Base-by-base conservation (phyloP, 768 basidiomycete species). In the Lactarius sanguifluus region DNA sequence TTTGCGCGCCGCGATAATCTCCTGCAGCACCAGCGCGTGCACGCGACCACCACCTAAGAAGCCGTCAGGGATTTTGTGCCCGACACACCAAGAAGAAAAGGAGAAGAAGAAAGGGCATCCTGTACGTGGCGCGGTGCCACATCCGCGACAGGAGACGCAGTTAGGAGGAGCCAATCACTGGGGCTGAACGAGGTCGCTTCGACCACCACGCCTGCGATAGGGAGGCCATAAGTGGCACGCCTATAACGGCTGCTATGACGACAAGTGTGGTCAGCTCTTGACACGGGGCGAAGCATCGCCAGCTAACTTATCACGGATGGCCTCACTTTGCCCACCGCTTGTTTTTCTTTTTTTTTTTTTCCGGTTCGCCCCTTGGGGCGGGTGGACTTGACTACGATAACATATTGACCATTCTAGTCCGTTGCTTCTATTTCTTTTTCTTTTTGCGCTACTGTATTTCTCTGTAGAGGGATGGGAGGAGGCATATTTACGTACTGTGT, bases 1-100 rank as follows among this genome's bases (percentile, higher is more conserved):
- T 92, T 92, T 71, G 88, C 86, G 72, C 80, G 92, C 55, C 81
- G 84, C 64, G 92, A 94, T 75, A 93, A 94, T 71, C 80, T 92
- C 41, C 82, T 84, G 54, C 90, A 91, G 72, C 92, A 94, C 74
- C 79, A 86, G 67, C 82, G 85, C 23, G 81, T 88, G 40, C 91
- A 92, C 71, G 30, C 59, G 55, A 56, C 45, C 8, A 43, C 18
- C 16, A 47, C 62, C 34, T 67, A 28, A 30, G 8, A 16, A 13
- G 34, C 20, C 15, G 52, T 18, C 20, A 57, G 23, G 15, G 40
- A n/a, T 32, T 50, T 23, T 60, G 59, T 41, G 40, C 15, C 40
- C 40, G n/a, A 23, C n/a, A 50, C 3, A 50, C 50, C 50, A 52
- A 52, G 18, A 50, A 25, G 12, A 50, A 50, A 25, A 5, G 18